Conservation (phyloP, 2,329 filamentous ascomycete genomes). For the Claviceps monticola region DNA sequence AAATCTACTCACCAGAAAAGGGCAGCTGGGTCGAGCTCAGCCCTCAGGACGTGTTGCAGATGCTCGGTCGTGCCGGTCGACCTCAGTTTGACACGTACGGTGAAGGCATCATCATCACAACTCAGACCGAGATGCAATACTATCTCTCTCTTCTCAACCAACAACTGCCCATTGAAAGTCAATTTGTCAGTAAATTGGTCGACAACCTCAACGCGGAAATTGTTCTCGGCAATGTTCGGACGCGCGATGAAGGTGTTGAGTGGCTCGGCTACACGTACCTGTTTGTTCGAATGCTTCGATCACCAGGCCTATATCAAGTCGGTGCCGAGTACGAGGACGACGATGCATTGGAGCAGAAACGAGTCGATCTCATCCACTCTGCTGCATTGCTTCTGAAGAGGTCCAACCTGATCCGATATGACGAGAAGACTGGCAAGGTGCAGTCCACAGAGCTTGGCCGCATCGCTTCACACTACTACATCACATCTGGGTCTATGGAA, state of each 20-base stretch:
- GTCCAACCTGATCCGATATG: constrained; percentile 83
- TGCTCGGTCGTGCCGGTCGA: constrained; percentile 92
- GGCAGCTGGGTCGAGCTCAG: constrained; percentile 97
- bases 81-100: constrained; percentile 97
- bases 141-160: constrained; percentile 95
- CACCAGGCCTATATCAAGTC: constrained; percentile 87
- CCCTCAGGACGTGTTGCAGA: constrained; percentile 93
- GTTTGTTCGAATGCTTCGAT: constrained; percentile 93
- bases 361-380: constrained; percentile 93
- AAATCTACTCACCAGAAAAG: constrained; percentile 96
- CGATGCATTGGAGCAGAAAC: constrained; percentile 81
- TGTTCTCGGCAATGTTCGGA: constrained; percentile 85
- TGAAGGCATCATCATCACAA: constrained; percentile 97
- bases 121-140: constrained; percentile 88
- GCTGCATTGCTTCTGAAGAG: constrained; percentile 78
- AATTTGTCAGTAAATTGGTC: constrained; percentile 81
- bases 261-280: constrained; percentile 98
- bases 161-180: constrained; percentile 93
- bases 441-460: constrained; percentile 89
- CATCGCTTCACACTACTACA: constrained; percentile 97
- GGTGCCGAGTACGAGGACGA: constrained; percentile 93
- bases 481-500: constrained; percentile 89
- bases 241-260: constrained; percentile 90
- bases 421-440: constrained; percentile 79
- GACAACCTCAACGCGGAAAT: constrained; percentile 96